Base-by-base conservation (phyloP, 345 rosid species). In the Gossypium turneri region DNA sequence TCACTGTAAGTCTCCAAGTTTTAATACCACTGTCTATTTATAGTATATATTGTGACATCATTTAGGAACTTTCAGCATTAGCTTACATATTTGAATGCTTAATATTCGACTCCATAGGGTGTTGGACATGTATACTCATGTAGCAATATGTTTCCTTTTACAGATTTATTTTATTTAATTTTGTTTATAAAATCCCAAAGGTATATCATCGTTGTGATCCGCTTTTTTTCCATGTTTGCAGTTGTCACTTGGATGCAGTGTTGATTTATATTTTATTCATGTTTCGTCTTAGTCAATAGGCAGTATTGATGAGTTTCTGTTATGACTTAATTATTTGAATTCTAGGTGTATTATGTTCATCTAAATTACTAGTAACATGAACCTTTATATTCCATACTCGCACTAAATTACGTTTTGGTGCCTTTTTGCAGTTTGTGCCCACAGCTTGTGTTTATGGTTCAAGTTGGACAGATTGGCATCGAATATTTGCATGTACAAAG, bases 381-480 rank as follows among this genome's bases (percentile, higher is more conserved):
- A 19, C 50, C 51, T 43, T 20, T 20, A 52, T 47, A 1, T 4
- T 67, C 55, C 55, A 13, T 67, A 15, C 16, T 24, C 1, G 13
- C 45, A 50, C 24, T 69, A 50, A n/a, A 10, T 9, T 27, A 16
- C 12, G 0, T 15, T 38, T 75, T 75, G 51, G 15, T 52, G 60
- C 15, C 11, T 67, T 66, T 73, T 86, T 73, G 70, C 82, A 94
- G 97, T 70, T 83, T 75, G 97, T 88, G 76, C 97, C 98, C 8
- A 88, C 88, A 29, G 89, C 90, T 73, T 82, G 89, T 62, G 90
- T 88, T 53, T 85, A 80, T 82, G 98, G 98, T 70, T 79, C 92
- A 71, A 88, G 91, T 15, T 89, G 90, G 94, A 62, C 80, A 62
- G 87, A 90, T 79, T 91, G 97, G 95, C 92, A 78, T 59, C 90